Base-by-base conservation (phyloP, 2,329 filamentous ascomycete species). In the Blastomyces parvus region DNA sequence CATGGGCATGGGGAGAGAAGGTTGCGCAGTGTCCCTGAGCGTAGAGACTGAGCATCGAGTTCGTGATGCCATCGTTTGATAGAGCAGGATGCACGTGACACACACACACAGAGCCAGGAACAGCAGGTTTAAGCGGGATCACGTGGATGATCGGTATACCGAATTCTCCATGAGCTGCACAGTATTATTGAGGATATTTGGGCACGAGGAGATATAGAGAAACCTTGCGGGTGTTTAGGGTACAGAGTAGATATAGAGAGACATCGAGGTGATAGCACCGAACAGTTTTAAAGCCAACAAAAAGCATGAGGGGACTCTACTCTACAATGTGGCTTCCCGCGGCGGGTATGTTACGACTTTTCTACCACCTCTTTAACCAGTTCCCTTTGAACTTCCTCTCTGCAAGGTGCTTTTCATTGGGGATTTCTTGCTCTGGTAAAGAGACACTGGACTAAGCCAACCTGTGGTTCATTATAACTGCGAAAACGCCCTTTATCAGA, bases 1-100 rank as follows among this genome's bases (percentile, higher is more conserved):
- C 27, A 52, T 27, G 33, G 30, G 46, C 9, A 7, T n/a, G 11
- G 17, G 42, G 25, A 40, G 8, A 14, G 17, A 33, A 17, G 22
- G 33, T 40, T 22, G 14, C 2, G 33, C 60, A 61, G n/a, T 56
- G 60, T 25, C 50, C 33, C n/a, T 25, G 36, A 27, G 60, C 30
- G 22, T 33, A 44, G n/a, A 55, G 60, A 52, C 36, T 36, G 2
- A 61, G 48, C 60, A 55, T 61, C 11, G 44, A 27, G 50, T 61
- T 55, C 33, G 46, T 36, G 36, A 61, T 33, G 1, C 55, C 58
- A 27, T 17, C 13, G 25, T 14, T 33, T 52, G 59, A 52, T 25
- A 33, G 2, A 9, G 27, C 27, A 19, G 3, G 27, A n/a, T 25
- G 22, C 59, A 61, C 59, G 59, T 61, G 59, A 61, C 44, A 33